phyloP scores from a whole-genome alignment of 768 basidiomycete genomes.

The Kwoniella newhampshirensis region DNA sequence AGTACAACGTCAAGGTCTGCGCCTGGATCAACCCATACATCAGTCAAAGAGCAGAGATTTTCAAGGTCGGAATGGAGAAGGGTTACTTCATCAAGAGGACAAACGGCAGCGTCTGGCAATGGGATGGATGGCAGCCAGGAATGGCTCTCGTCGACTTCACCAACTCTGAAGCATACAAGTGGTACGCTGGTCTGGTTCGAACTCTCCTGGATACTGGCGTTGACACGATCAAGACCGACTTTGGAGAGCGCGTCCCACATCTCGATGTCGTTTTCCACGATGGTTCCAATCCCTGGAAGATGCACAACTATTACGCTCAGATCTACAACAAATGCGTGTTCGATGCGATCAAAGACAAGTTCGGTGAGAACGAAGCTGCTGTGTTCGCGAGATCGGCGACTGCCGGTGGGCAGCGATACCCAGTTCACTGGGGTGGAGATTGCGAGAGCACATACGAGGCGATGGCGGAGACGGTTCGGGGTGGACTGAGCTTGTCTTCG shows the following conservation, averaged over 20 bases:
- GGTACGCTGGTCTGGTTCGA: slow-evolving; percentile 61
- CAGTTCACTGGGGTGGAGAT: slow-evolving; percentile 59
- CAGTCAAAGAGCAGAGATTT: slow-evolving; percentile 59
- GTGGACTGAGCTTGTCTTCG: slow-evolving; percentile 63
- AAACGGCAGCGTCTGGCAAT: slow-evolving; percentile 60
- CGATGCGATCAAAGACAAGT: slow-evolving; percentile 60
- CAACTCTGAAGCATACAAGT: slow-evolving; percentile 62
- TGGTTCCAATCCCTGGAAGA: slow-evolving; percentile 66
- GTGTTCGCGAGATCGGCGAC: slow-evolving; percentile 69
- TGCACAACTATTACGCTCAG: slow-evolving; percentile 72
- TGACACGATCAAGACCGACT: slow-evolving; percentile 60
- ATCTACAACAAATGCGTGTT: slow-evolving; percentile 73
- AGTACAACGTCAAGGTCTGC: slow-evolving; percentile 68
- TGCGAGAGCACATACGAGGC: slow-evolving; percentile 75
- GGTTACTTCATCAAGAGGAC: slow-evolving; percentile 70
- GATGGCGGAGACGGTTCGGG: slow-evolving; percentile 72
- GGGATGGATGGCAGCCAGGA: slow-evolving; percentile 28
- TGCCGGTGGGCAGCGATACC: slow-evolving; percentile 64
- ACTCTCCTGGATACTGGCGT: slow-evolving; percentile 59
- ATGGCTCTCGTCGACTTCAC: slow-evolving; percentile 63
- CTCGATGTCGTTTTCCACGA: slow-evolving; percentile 64
- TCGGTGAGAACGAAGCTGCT: slow-evolving; percentile 67
- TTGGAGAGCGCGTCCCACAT: slow-evolving; percentile 75
- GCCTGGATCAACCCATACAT: slow-evolving; percentile 73
- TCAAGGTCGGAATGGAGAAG: slow-evolving; percentile 66